Evolutionary conservation across 768 basidiomycete genomes (phyloP), one percentile per base, ranked within the genome.

Genomic region (Mycena indigotica): DNA sequence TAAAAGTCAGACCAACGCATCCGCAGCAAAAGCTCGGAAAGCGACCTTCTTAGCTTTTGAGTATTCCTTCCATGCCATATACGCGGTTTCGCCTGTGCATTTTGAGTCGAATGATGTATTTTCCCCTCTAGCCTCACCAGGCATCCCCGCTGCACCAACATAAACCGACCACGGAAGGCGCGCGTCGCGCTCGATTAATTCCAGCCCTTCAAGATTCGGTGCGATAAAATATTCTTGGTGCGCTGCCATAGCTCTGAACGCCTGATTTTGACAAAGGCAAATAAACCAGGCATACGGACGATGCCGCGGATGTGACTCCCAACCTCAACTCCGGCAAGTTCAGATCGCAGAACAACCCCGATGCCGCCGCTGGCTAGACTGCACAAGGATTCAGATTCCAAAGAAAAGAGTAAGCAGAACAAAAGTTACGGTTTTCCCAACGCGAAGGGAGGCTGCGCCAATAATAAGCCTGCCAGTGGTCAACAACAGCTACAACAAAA

Each of bases 71-170:
- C 78, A 80, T 0, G 65, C 77, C 45, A 68, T 66, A 52, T 65
- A 79, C 1, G 77, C 74, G 0, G 78, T 78, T 57, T 72, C 64
- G 1, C 78, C 77, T 77, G 19, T 8, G 29, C 5, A 17, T 25
- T 28, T 28, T 30, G 12, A 30, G n/a, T n/a, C 3, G 15, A n/a
- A 28, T 2, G 45, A 23, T 40, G 38, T 23, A 50, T 21, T 10
- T 13, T 28, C 5, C 16, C 15, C 6, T 21, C 8, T 29, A 35
- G 26, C 70, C 77, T 50, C 68, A 80, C 79, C 75, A 70, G 82
- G 77, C 80, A 84, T 84, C 13, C 85, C 84, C 2, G 75, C 72
- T 1, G 79, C 77, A 16, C 85, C 83, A 26, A 83, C 65, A 60
- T 77, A 83, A 0, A 70, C 70, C 17, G 55, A 55, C 51, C 41